Conservation (phyloP, 169 alveolate genomes). For the Eimeria tenella region DNA sequence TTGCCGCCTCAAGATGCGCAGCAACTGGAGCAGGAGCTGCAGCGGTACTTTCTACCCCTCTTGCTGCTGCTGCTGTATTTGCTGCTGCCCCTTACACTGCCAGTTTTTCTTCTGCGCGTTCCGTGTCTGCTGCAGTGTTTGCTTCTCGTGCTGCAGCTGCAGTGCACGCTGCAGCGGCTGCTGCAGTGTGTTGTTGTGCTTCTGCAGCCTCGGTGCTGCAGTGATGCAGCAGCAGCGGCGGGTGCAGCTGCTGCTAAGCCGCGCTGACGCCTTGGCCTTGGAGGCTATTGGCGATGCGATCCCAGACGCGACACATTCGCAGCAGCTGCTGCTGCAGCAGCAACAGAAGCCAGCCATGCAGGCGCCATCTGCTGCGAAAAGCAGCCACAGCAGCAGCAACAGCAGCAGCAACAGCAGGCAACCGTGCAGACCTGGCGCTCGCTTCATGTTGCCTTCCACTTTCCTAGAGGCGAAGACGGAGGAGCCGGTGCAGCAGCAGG, state of each 20-base stretch:
- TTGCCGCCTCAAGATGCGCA: neutral
- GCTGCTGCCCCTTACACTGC: neutral
- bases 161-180: neutral
- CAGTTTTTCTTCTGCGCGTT: constrained; percentile 4
- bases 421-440: constrained; percentile 39
- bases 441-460: constrained; percentile 3
- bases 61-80: constrained; percentile 13
- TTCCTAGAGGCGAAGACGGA: neutral
- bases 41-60: constrained; percentile 35
- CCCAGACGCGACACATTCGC: neutral
- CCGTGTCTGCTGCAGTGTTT: neutral
- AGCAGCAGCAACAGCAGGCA: constrained; percentile 42
- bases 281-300: neutral
- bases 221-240: constrained; percentile 40
- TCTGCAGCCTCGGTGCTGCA: constrained; percentile 44
- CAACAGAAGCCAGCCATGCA: neutral
- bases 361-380: constrained; percentile 1
- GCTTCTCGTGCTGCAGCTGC: neutral
- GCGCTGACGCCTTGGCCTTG: constrained; percentile 31
- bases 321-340: constrained; percentile 23
- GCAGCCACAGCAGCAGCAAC: constrained; percentile 27
- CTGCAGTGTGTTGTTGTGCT: neutral
- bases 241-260: constrained; percentile 27
- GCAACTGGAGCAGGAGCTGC: neutral
- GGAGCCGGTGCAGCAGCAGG: constrained; percentile 27